Evolutionary conservation across 2,329 filamentous ascomycete species (phyloP).

Genomic region (Colletotrichum musae): DNA sequence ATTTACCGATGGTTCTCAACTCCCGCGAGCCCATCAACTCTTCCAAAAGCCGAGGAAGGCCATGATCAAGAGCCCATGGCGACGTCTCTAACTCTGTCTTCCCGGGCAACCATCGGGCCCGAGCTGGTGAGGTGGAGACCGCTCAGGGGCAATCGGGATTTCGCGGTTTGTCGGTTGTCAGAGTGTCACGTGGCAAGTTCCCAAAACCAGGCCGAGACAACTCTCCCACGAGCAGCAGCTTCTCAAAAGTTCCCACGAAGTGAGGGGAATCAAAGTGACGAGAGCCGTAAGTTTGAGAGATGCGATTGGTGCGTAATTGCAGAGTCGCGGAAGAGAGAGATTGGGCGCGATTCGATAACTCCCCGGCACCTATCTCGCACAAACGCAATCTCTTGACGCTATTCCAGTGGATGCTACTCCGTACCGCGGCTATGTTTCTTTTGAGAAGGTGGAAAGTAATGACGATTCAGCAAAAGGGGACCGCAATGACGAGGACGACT

Average conservation of each 20-base stretch:
- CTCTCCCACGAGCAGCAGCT: too few relatives aligned
- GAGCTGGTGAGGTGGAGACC: too few relatives aligned
- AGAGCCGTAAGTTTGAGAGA: neutral
- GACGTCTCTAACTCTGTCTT: too few relatives aligned
- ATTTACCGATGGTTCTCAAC: neutral
- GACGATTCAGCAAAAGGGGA: neutral
- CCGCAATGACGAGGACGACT: conserved; percentile 30
- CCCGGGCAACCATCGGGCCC: too few relatives aligned
- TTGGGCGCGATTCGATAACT: neutral
- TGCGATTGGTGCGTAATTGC: conserved; percentile 19
- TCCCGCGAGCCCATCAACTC: neutral
- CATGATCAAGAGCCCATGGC: too few relatives aligned
- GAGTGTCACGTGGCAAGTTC: too few relatives aligned
- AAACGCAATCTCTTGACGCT: conserved; percentile 36
- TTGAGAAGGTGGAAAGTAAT: conserved; percentile 30
- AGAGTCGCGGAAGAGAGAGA: neutral
- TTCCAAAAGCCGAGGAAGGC: neutral
- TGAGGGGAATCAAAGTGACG: neutral
- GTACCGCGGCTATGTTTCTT: neutral
- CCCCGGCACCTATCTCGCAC: conserved; percentile 25
- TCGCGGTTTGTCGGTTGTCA: too few relatives aligned
- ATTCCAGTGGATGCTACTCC: conserved; percentile 19
- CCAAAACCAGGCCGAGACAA: too few relatives aligned
- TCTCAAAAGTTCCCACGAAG: neutral
- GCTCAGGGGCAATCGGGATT: too few relatives aligned